Percentiles rank a stretch among this genome's conserved stretches.
Conservation (phyloP, 1,139 yeast species). For the Blastobotrys illinoisensis region DNA sequence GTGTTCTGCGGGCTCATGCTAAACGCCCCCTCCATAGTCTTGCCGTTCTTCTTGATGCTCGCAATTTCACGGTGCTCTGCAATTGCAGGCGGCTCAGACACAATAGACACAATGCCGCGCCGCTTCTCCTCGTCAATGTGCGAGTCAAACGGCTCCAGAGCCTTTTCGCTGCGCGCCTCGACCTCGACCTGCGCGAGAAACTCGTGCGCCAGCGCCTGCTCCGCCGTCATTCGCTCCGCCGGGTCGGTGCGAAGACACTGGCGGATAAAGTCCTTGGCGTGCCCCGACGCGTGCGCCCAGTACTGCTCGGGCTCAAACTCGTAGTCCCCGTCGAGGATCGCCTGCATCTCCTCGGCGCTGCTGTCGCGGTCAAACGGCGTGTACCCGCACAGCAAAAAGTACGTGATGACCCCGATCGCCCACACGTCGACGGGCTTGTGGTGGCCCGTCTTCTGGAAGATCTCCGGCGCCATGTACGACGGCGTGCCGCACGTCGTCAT, state of each 20-base stretch:
- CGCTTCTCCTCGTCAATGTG: neutral
- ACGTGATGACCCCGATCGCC: slow-evolving; percentile 72
- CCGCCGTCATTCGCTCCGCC: slow-evolving; percentile 43
- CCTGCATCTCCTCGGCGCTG: slow-evolving; percentile 61
- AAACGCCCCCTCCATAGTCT: slow-evolving; percentile 35
- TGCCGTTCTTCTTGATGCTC: slow-evolving; percentile 11
- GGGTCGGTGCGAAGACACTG: slow-evolving; percentile 50
- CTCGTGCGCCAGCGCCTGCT: slow-evolving; percentile 45
- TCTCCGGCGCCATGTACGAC: slow-evolving; percentile 73
- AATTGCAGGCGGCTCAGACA: neutral
- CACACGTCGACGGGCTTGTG: slow-evolving; percentile 62
- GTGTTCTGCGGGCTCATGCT: slow-evolving; percentile 29
- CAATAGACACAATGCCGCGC: neutral
- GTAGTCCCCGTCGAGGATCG: slow-evolving; percentile 53
- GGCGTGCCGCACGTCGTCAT: slow-evolving; percentile 59
- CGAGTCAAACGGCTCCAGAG: slow-evolving; percentile 29
- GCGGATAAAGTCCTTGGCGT: slow-evolving; percentile 56
- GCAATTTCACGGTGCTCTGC: slow-evolving; percentile 6
- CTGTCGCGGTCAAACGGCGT: slow-evolving; percentile 78
- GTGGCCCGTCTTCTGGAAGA: slow-evolving; percentile 49
- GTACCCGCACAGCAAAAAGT: slow-evolving; percentile 68
- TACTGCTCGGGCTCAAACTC: slow-evolving; percentile 56
- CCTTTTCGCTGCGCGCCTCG: slow-evolving; percentile 16
- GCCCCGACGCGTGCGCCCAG: slow-evolving; percentile 50
- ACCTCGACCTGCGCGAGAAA: slow-evolving; percentile 34